Percentiles rank a stretch among this genome's conserved stretches.
phyloP scores from a whole-genome alignment of 768 basidiomycete genomes.

The Amanita molliuscula region DNA sequence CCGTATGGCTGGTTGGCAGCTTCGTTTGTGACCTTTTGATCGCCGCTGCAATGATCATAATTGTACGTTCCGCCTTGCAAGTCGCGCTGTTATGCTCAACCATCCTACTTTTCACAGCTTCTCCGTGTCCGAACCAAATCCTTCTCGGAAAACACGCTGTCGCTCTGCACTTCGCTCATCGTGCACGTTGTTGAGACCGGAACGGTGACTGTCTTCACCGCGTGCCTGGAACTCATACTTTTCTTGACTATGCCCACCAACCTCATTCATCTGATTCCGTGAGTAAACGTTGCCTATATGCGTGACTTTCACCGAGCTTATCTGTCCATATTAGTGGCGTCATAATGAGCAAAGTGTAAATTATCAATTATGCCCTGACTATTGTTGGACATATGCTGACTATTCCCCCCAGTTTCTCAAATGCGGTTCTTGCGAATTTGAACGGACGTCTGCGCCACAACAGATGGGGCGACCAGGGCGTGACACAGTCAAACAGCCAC shows the following conservation, averaged over 20 bases:
- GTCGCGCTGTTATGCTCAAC: background rate
- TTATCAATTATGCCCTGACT: background rate
- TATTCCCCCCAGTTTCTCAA: background rate
- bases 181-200: constrained; percentile 5
- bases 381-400: background rate
- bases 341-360: constrained; percentile 5
- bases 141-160: constrained; percentile 1
- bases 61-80: constrained; percentile 3
- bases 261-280: constrained; percentile 3
- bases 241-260: constrained; percentile 5
- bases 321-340: background rate
- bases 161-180: background rate
- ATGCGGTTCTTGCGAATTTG: constrained; percentile 5
- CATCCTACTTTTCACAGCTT: background rate
- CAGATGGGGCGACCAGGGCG: constrained; percentile 1
- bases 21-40: constrained; percentile 9
- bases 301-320: background rate
- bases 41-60: constrained; percentile 9
- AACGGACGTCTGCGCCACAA: constrained; percentile 6
- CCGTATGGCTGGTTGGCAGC: constrained; percentile 9
- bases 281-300: background rate
- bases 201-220: constrained; percentile 1
- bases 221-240: constrained; percentile 3
- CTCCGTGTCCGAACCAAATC: constrained; percentile 1
- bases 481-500: background rate